Percentiles rank a stretch among this genome's conserved stretches.
Evolutionary conservation across 2,329 filamentous ascomycete species (phyloP).

Genomic region (Xylariaceae sp.): DNA sequence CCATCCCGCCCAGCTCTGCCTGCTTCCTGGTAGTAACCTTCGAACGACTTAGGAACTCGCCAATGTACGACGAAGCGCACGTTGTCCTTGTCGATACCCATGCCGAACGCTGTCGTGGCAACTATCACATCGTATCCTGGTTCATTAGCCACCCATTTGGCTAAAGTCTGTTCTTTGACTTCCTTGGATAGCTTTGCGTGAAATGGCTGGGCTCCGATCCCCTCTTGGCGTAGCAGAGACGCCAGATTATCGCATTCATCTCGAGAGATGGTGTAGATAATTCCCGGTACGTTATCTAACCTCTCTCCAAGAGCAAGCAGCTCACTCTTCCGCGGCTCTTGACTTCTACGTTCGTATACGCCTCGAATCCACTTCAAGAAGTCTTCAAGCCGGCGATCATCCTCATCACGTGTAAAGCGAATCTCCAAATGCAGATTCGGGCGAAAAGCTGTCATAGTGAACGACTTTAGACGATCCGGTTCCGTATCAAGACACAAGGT

Average conservation of each 20-base stretch:
- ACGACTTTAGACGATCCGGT: constrained; percentile 59
- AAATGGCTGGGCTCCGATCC: constrained; percentile 69
- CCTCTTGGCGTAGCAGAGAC: constrained; percentile 57
- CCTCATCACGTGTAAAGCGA: constrained; percentile 71
- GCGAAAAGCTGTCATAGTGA: constrained; percentile 77
- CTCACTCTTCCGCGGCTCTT: constrained; percentile 53
- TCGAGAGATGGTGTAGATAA: constrained; percentile 73
- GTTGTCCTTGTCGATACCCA: constrained; percentile 95
- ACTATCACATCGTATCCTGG: constrained; percentile 85
- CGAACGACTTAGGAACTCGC: constrained; percentile 89
- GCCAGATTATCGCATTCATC: constrained; percentile 70
- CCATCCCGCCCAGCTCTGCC: constrained; percentile 87
- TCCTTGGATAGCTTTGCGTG: constrained; percentile 64
- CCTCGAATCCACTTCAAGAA: constrained; percentile 70
- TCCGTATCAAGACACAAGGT: constrained; percentile 62
- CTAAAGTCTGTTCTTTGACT: constrained; percentile 65
- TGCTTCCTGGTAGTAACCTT: constrained; percentile 94
- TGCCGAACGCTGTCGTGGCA: constrained; percentile 92
- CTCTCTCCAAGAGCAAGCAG: constrained; percentile 51
- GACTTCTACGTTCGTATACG: constrained; percentile 65
- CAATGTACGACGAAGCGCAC: constrained; percentile 94
- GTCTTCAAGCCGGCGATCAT: constrained; percentile 65
- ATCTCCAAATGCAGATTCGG: constrained; percentile 89
- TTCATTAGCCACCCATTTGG: constrained; percentile 66
- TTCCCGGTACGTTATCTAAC: constrained; percentile 62